Base-by-base conservation (phyloP, 331 rosid species). In the Acacia concinna region DNA sequence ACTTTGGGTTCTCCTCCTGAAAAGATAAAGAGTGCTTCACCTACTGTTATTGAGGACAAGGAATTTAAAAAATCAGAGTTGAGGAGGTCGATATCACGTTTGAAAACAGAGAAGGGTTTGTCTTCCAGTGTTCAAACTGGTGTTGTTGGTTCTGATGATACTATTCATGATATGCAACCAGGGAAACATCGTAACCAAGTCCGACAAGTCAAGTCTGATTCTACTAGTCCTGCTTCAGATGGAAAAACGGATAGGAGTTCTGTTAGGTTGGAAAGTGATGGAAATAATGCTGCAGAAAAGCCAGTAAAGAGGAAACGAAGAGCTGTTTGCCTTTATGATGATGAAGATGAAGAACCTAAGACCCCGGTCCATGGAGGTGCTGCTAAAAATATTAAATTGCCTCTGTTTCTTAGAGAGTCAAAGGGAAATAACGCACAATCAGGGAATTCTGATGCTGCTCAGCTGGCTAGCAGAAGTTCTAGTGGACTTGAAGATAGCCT, bases 351-450 rank as follows among this genome's bases (percentile, higher is more conserved):
- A 3, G 81, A 86, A 43, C 94, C 97, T 25, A 96, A 91, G 86
- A 96, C 99, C 80, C 98, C 97, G 12, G 85, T 93, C 82, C 95
- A 93, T 79, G 98, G 97, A 82, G 98, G 94, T 69, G 88, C 91
- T 82, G 85, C 89, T 34, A 84, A 86, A 83, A 87, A 59, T 83
- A 52, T 84, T 10, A 89, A 85, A 78, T 84, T 90, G 3, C 82
- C 92, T 80, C 65, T 77, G 32, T 56, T 79, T 82, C 81, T 65
- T 70, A 79, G 90, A 60, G 93, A 87, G 79, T 83, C 77, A 78
- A 96, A 85, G 86, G 79, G 77, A 34, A 84, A 78, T 67, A 82
- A 78, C 79, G 83, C 78, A 74, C 80, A 71, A 23, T 51, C 65
- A 37, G 87, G 85, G 81, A 81, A 83, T 71, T 79, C 84, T 66